A percentile compares a stretch with the other conserved stretches of the same genome.
Conservation (phyloP, 2,329 filamentous ascomycete species). For the Westerdykella ornata region DNA sequence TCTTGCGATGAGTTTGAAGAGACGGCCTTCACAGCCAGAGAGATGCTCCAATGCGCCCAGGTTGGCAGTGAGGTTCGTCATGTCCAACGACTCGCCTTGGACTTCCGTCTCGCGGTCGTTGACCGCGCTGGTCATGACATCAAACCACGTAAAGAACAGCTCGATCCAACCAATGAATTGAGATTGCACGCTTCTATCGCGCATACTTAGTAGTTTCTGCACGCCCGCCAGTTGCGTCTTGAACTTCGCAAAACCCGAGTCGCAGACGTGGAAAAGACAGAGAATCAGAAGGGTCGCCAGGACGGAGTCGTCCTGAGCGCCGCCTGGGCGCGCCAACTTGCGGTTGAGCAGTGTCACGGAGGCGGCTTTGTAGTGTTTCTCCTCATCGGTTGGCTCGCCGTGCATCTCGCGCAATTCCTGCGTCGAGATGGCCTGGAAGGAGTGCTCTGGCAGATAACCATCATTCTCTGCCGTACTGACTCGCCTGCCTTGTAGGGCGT, state of each 20-base stretch:
- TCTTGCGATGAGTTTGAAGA: slow-evolving; percentile 80
- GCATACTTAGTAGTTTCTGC: slow-evolving; percentile 77
- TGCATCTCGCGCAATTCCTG: slow-evolving; percentile 36
- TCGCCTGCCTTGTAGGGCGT: slow-evolving; percentile 50
- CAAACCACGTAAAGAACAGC: slow-evolving; percentile 88
- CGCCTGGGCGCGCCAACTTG: slow-evolving; percentile 68
- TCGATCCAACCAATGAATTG: slow-evolving; percentile 83
- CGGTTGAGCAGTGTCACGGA: slow-evolving; percentile 78
- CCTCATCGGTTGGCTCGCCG: slow-evolving; percentile 61
- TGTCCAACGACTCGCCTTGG: slow-evolving; percentile 55
- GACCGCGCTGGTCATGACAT: slow-evolving; percentile 84
- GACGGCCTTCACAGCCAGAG: slow-evolving; percentile 74
- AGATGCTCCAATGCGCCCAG: slow-evolving; percentile 75
- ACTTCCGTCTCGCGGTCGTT: slow-evolving; percentile 88
- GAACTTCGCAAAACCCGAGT: slow-evolving; percentile 88
- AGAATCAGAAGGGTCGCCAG: slow-evolving; percentile 80
- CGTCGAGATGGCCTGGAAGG: slow-evolving; percentile 33
- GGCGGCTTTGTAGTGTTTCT: slow-evolving; percentile 76
- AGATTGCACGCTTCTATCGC: slow-evolving; percentile 54
- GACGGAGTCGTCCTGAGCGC: slow-evolving; percentile 76
- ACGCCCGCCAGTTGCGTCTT: slow-evolving; percentile 90
- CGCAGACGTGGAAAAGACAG: slow-evolving; percentile 88
- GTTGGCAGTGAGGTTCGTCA: slow-evolving; percentile 58
- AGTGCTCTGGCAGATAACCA: slow-evolving; percentile 32
- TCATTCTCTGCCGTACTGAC: slow-evolving; percentile 27